A percentile compares a stretch with the other conserved stretches of the same genome.
phyloP scores from a whole-genome alignment of 2,329 filamentous ascomycete genomes.

The Xylaria multiplex region DNA sequence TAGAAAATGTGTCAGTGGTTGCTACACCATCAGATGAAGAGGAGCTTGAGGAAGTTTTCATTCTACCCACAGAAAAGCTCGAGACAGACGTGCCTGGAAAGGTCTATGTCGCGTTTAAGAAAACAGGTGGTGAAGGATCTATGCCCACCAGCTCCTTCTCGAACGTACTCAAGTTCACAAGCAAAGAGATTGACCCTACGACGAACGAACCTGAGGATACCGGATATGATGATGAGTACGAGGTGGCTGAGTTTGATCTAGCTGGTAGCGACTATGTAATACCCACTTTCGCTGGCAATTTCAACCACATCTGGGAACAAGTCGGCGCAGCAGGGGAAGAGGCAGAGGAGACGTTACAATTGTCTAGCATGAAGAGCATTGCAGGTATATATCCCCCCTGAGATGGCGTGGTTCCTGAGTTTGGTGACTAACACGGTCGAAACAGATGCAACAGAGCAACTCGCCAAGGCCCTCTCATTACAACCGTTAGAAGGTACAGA shows the following conservation, averaged over 20 bases:
- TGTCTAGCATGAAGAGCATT: constrained; percentile 90
- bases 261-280: constrained; percentile 93
- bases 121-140: constrained; percentile 77
- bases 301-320: constrained; percentile 95
- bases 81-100: constrained; percentile 87
- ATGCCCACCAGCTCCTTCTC: constrained; percentile 85
- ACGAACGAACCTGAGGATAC: constrained; percentile 91
- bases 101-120: constrained; percentile 94
- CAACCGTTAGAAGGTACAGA: constrained; percentile 96
- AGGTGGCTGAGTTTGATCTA: constrained; percentile 92
- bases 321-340: constrained; percentile 89
- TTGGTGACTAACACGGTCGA: constrained; percentile 33
- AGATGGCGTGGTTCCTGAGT: neutral
- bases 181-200: constrained; percentile 95
- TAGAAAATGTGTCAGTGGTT: constrained; percentile 88
- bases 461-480: constrained; percentile 85
- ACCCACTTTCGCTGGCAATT: constrained; percentile 92
- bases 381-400: constrained; percentile 70
- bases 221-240: constrained; percentile 97
- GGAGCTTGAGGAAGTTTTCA: constrained; percentile 89
- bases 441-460: constrained; percentile 86
- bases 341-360: constrained; percentile 88
- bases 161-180: constrained; percentile 95
- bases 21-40: constrained; percentile 84
- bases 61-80: constrained; percentile 86